These are phyloP conservation scores for Schwanniomyces sp. DNA, from an alignment of 805 yeast genomes.

Conservation along the genomic window DNA sequence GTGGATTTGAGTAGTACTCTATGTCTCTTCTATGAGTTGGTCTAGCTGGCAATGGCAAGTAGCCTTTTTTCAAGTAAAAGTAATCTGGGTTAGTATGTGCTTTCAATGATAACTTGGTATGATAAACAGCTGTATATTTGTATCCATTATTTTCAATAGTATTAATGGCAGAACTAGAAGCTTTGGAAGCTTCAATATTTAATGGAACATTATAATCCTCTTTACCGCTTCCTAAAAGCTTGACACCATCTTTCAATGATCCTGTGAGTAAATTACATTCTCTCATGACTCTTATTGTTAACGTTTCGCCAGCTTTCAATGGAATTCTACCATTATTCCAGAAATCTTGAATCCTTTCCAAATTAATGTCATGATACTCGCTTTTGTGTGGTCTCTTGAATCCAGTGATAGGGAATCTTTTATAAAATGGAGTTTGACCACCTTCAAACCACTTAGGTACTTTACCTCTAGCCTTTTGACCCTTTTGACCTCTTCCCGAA, in stretches of 20 bases:
- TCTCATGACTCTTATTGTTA: conserved; percentile 76
- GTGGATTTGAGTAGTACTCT: conserved; percentile 69
- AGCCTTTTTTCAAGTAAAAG: conserved; percentile 67
- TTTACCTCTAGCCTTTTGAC: conserved; percentile 93
- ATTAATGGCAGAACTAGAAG: conserved; percentile 70
- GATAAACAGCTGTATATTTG: conserved; percentile 68
- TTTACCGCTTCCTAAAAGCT: conserved; percentile 69
- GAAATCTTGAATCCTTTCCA: conserved; percentile 69
- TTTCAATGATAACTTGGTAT: conserved; percentile 58
- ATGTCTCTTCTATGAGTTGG: conserved; percentile 84
- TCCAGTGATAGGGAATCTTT: conserved; percentile 85
- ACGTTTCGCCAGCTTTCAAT: conserved; percentile 56
- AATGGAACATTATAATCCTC: conserved; percentile 55
- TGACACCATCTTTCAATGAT: conserved; percentile 73
- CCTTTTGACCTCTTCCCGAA: conserved; percentile 96
- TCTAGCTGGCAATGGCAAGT: conserved; percentile 80
- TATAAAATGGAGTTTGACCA: conserved; percentile 93
- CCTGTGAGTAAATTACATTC: conserved; percentile 74
- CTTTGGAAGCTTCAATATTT: conserved; percentile 79
- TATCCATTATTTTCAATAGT: conserved; percentile 76
- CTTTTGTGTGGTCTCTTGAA: conserved; percentile 65
- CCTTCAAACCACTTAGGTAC: conserved; percentile 97
- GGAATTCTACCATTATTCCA: conserved; percentile 65
- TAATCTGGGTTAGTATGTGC: conserved; percentile 78
- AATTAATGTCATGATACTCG: conserved; percentile 58